Base-by-base conservation (phyloP, 108 stramenopile species). In the Cylindrotheca fusiformis region DNA sequence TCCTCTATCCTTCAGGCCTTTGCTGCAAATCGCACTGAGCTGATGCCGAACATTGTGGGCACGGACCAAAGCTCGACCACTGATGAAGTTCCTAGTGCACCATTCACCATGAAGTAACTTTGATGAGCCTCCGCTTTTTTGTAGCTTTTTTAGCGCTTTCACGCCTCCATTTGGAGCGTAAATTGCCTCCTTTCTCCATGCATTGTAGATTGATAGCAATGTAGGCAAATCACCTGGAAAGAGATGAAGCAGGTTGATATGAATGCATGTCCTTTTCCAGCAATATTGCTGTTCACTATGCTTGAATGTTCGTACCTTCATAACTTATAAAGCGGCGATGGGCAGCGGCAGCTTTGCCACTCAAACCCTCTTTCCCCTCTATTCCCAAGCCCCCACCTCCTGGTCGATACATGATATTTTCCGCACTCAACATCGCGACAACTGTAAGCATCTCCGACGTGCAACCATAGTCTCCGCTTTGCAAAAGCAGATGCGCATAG, bases 381-480 rank as follows among this genome's bases (percentile, higher is more conserved):
- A 17, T n/a, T 6, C 6, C n/a, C 79, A 70, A 67, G 63, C 86
- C 55, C 25, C 87, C 63, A 54, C 93, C 85, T 71, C 91, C 84
- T 52, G 97, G 98, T 22, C 95, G 91, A 68, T 86, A 96, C 58
- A 97, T 95, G 14, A 98, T 69, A 71, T 96, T 95, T 61, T 97
- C 96, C 30, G 95, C 95, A 58, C 90, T 91, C 32, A 97, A 58
- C 95, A 98, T 97, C 28, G 97, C 79, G 26, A 97, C 95, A 0
- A 87, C 90, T 23, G 96, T 96, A 57, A 98, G 71, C 55, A 97
- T 86, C 70, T 98, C 98, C 25, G 79, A 66, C 1, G 82, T 78
- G 55, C 97, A 98, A 5, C 83, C 93, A 71, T 81, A 84, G 44
- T 81, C 70, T 10, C 67, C 25, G 69, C 85, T 84, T 56, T 89